Conservation (phyloP, 2,329 filamentous ascomycete species). For the Sclerotinia glacialis region DNA sequence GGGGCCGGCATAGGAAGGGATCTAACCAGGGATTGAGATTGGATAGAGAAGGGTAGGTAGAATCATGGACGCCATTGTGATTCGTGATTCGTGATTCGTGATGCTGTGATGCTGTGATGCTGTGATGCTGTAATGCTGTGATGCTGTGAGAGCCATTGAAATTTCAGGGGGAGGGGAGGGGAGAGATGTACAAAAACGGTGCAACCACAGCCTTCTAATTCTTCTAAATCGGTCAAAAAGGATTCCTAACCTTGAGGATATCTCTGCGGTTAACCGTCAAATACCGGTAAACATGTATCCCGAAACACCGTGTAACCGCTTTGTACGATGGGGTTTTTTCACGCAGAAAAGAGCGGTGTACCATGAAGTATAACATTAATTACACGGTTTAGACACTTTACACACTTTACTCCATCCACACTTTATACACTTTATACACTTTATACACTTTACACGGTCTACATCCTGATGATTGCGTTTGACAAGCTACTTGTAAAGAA, state of each 20-base stretch:
- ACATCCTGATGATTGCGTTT: background rate
- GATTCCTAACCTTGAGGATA: background rate
- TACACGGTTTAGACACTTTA: no score
- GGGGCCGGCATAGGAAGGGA: background rate
- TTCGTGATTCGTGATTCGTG: background rate
- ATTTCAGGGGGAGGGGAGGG: background rate
- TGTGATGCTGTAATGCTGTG: no score
- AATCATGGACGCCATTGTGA: background rate
- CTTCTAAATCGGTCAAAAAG: background rate
- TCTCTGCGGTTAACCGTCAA: background rate
- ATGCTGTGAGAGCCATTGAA: background rate
- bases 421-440: no score
- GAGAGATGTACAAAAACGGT: background rate
- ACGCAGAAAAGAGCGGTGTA: constrained; percentile 9
- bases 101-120: background rate
- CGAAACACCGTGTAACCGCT: background rate
- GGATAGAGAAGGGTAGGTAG: background rate
- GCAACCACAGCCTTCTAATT: background rate
- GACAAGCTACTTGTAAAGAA: background rate
- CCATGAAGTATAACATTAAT: background rate
- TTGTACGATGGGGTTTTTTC: background rate
- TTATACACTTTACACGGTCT: no score
- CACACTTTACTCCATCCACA: no score
- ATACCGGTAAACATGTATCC: background rate
- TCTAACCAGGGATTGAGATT: constrained; percentile 11